These are phyloP conservation scores for Amoebophrya sp. DNA, from an alignment of 169 alveolate species.

Conservation along the genomic window DNA sequence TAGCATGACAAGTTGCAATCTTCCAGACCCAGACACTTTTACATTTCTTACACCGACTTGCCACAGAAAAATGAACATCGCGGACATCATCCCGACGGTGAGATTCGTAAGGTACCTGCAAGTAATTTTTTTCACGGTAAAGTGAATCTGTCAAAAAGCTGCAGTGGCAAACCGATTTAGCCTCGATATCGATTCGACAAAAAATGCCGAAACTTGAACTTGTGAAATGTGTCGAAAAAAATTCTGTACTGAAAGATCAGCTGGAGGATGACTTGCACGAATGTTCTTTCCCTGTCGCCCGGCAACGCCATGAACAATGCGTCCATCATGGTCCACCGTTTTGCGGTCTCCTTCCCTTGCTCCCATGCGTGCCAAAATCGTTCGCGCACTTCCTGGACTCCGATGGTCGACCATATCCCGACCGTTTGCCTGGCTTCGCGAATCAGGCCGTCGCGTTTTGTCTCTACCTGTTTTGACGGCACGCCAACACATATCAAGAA, in stretches of 20 bases:
- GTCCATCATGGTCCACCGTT: constrained; percentile 17
- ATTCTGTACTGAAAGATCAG: neutral
- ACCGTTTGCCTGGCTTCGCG: neutral
- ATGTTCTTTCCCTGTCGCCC: neutral
- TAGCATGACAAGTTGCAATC: too few species aligned
- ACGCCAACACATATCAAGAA: too few species aligned
- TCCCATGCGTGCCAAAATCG: neutral
- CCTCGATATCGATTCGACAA: too few species aligned
- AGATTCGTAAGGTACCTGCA: neutral
- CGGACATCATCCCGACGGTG: neutral
- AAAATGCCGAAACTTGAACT: too few species aligned
- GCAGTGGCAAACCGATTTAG: too few species aligned
- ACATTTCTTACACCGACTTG: too few species aligned
- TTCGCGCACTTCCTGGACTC: constrained; percentile 6
- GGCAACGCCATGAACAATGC: constrained; percentile 1
- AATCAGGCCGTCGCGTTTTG: neutral
- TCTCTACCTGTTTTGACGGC: neutral
- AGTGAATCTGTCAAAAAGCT: too few species aligned
- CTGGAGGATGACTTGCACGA: constrained; percentile 20
- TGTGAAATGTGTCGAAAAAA: too few species aligned
- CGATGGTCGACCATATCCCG: neutral
- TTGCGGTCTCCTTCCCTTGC: neutral
- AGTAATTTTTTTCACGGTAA: neutral
- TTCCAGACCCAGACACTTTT: too few species aligned
- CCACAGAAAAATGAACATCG: constrained; percentile 10